Conservation (phyloP, 441 rosid species). For the Populus hybrid region DNA sequence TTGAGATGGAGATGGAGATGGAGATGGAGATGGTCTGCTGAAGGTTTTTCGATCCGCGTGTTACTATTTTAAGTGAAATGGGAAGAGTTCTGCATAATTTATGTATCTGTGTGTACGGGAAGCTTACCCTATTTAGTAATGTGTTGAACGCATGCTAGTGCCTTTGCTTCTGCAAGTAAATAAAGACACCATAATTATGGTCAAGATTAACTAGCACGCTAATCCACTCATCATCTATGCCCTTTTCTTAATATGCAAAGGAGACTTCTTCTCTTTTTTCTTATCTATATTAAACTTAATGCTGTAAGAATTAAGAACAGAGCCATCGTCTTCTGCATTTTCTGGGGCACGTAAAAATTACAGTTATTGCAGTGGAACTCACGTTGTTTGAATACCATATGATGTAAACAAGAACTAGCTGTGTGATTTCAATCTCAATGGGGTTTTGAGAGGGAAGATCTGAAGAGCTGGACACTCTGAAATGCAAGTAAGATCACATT, state of each 20-base stretch:
- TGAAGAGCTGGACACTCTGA: no score
- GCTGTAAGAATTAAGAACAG: no score
- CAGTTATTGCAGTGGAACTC: no score
- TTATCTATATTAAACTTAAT: no score
- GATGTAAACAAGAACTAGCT: no score
- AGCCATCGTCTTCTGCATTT: no score
- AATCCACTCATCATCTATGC: neutral
- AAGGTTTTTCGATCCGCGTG: neutral
- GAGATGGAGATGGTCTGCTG: neutral
- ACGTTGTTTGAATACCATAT: no score
- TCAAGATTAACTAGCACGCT: neutral
- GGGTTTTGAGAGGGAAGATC: no score
- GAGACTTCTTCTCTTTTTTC: no score
- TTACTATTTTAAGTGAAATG: neutral
- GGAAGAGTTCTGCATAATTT: neutral
- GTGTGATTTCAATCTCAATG: no score
- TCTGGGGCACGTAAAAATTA: no score
- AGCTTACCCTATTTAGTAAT: neutral
- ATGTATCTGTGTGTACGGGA: neutral
- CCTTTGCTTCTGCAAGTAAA: neutral
- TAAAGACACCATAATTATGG: neutral
- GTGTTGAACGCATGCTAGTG: constrained; percentile 6
- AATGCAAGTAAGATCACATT: no score
- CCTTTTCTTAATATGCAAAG: neutral
- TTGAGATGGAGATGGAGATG: neutral